Conservation (phyloP, 257 asterid genomes). For the Misopates orontium region DNA sequence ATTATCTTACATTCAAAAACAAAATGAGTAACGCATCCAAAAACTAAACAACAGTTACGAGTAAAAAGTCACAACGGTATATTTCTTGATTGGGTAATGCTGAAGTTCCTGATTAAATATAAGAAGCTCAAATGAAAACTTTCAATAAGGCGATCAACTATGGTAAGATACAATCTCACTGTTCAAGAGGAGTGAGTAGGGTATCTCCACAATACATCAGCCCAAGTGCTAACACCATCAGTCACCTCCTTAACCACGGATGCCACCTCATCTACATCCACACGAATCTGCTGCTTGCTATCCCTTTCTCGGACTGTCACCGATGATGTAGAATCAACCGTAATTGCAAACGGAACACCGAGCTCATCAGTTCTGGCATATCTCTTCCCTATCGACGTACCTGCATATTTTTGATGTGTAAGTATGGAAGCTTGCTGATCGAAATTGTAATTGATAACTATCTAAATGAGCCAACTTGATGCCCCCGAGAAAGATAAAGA, state of each 20-base stretch:
- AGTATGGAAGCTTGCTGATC: neutral
- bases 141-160: neutral
- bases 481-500: neutral
- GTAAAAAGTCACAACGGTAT: neutral
- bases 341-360: slow-evolving; percentile 87
- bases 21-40: neutral
- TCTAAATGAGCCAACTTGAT: neutral
- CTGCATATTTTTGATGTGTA: slow-evolving; percentile 33
- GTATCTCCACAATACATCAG: slow-evolving; percentile 47
- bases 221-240: slow-evolving; percentile 70
- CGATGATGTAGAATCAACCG: slow-evolving; percentile 68
- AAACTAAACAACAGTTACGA: neutral
- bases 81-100: neutral
- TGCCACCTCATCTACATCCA: slow-evolving; percentile 67
- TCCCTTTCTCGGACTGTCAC: slow-evolving; percentile 81
- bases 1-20: no score
- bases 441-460: neutral
- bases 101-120: slow-evolving; percentile 4
- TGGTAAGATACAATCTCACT: neutral
- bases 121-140: neutral
- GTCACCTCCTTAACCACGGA: slow-evolving; percentile 66
- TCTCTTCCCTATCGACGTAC: slow-evolving; percentile 83
- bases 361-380: slow-evolving; percentile 94
- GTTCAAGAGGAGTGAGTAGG: slow-evolving; percentile 66
- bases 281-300: slow-evolving; percentile 82